Evolutionary conservation across 169 alveolate genomes (phyloP).

Genomic region (Pseudocohnilembus persalinus): DNA sequence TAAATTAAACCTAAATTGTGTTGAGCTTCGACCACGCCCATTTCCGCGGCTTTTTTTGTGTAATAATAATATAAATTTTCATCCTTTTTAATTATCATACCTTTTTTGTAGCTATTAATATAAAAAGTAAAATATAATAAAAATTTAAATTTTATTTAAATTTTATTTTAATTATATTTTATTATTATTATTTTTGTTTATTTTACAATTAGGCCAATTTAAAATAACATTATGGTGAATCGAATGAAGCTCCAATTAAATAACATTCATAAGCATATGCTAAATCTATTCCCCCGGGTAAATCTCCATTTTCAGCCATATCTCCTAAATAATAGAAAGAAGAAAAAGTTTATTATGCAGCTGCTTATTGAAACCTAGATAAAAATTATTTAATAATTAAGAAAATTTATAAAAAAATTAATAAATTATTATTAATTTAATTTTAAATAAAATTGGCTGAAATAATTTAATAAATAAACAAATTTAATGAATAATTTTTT

Average conservation of each 20-base stretch:
- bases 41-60: constrained; percentile 43
- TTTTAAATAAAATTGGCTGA: background rate
- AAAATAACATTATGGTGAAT: constrained; percentile 31
- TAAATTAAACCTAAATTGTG: constrained; percentile 44
- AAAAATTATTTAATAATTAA: background rate
- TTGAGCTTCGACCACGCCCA: constrained; percentile 42
- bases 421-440: no score
- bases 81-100: constrained; percentile 27
- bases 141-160: background rate
- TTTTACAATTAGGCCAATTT: constrained; percentile 32
- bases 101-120: constrained; percentile 30
- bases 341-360: constrained; percentile 14
- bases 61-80: constrained; percentile 29
- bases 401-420: background rate
- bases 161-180: background rate
- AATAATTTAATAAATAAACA: background rate
- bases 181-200: background rate
- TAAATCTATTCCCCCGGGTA: constrained; percentile 39
- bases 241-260: constrained; percentile 36
- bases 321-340: constrained; percentile 46
- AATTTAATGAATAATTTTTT: background rate
- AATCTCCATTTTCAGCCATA: constrained; percentile 42
- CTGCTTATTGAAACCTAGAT: constrained; percentile 17
- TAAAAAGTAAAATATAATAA: background rate
- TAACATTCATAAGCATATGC: constrained; percentile 39